Evolutionary conservation across 208 protist genomes (phyloP), one percentile per base, ranked within the genome.

Genomic region (Ichthyophonus hoferi): DNA sequence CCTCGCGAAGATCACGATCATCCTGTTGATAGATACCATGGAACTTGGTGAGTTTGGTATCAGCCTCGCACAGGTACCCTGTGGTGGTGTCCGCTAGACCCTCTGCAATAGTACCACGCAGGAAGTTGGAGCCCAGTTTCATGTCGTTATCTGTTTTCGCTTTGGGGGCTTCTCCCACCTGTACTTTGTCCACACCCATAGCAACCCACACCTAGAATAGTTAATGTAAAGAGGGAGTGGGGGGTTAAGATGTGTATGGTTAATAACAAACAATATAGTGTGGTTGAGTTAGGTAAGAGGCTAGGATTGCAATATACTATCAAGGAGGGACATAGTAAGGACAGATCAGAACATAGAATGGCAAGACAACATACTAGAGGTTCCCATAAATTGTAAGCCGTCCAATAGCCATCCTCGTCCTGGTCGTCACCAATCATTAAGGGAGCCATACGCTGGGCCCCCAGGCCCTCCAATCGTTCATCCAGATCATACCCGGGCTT

Each of bases 21-120:
- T 91, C 89, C 40, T 91, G 91, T 43, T 91, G 86, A 86, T 93
- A 93, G 79, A 93, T 93, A 67, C 88, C 88, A 38, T 91, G 88
- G 42, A 92, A 92, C 76, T 91, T 92, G 86, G 88, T 90, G 31
- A 92, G 43, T 79, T 90, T 88, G 7, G 87, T 83, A 83, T 92
- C 90, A 33, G 37, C 33, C 3, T 42, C 82, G 17, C 40, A 12
- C 1, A 92, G 38, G 7, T 87, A 79, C 1, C 87, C 90, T 38
- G 90, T 92, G 43, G 35, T 58, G 12, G 35, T 31, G 77, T 92
- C 90, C 1, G 14, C 39, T 39, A 92, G 79, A n/a, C 87, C 87
- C 41, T 87, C 40, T 12, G 38, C 14, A 83, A 92, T 92, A 17
- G 87, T 90, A 3, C 90, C 90, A 50, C 90, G 90, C 34, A 92